Percentiles rank a stretch among this genome's conserved stretches.
These are phyloP conservation scores for Aspergillus sp. DNA, from an alignment of 2,329 filamentous ascomycete genomes.

Conservation along the genomic window DNA sequence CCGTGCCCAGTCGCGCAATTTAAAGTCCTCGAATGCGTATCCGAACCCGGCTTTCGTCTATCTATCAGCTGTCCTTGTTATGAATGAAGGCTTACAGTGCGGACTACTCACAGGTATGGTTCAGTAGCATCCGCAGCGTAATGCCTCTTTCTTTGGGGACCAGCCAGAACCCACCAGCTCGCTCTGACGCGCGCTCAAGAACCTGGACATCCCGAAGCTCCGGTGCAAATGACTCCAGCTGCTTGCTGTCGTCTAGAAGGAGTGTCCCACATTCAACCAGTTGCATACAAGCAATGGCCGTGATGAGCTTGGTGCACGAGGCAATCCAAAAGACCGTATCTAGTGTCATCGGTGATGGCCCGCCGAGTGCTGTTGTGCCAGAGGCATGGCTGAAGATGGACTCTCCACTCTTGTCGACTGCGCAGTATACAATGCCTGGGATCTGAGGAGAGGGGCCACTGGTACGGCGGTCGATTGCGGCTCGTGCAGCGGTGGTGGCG, in stretches of 20 bases:
- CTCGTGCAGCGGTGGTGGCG: too few relatives aligned
- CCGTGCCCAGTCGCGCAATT: background rate
- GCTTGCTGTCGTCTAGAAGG: conserved; percentile 41
- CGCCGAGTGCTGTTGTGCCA: conserved; percentile 19
- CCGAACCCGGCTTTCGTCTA: background rate
- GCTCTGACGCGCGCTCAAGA: conserved; percentile 18
- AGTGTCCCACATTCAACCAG: conserved; percentile 47
- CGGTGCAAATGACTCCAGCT: conserved; percentile 40
- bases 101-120: conserved; percentile 37
- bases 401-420: background rate
- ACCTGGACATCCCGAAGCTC: conserved; percentile 46
- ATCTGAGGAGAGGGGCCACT: too few relatives aligned
- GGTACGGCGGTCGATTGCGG: too few relatives aligned
- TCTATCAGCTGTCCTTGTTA: too few relatives aligned
- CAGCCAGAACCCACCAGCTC: conserved; percentile 30
- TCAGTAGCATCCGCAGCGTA: conserved; percentile 58
- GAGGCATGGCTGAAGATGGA: background rate
- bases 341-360: conserved; percentile 53
- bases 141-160: conserved; percentile 50
- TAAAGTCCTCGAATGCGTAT: background rate
- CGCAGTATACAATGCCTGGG: too few relatives aligned
- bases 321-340: conserved; percentile 63
- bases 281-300: conserved; percentile 49
- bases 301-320: conserved; percentile 51
- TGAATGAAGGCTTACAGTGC: too few relatives aligned